Conservation (phyloP, 1,139 yeast genomes). For the Lizanozyma gosingica region DNA sequence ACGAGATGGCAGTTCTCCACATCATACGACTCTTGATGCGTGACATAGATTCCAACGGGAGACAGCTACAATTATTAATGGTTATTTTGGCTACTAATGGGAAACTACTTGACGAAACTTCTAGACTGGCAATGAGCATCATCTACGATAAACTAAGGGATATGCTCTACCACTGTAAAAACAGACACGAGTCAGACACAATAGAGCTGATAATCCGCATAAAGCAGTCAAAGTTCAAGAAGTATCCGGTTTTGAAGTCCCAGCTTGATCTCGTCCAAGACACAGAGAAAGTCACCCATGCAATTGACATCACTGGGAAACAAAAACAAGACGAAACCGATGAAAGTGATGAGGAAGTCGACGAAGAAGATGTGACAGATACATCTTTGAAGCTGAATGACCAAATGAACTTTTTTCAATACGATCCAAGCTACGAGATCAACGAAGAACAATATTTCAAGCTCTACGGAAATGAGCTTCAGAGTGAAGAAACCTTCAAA, state of each 20-base stretch:
- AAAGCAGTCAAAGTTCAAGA: neutral
- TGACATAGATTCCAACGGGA: slow-evolving; percentile 35
- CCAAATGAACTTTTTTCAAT: slow-evolving; percentile 40
- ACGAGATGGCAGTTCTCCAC: slow-evolving; percentile 57
- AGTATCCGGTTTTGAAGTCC: slow-evolving; percentile 26
- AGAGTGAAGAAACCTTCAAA: slow-evolving; percentile 5
- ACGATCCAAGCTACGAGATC: slow-evolving; percentile 44
- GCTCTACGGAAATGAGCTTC: slow-evolving; percentile 14
- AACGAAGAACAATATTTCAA: slow-evolving; percentile 37
- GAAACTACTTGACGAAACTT: slow-evolving; percentile 13
- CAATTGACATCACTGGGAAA: slow-evolving; percentile 45
- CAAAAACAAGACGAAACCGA: slow-evolving; percentile 44
- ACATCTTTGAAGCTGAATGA: slow-evolving; percentile 35
- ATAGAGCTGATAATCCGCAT: neutral
- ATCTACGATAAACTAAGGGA: slow-evolving; percentile 56
- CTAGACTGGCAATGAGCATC: slow-evolving; percentile 27
- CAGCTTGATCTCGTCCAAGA: slow-evolving; percentile 57
- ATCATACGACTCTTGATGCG: slow-evolving; percentile 47
- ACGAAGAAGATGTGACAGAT: slow-evolving; percentile 49
- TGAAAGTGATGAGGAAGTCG: slow-evolving; percentile 54
- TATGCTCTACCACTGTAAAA: slow-evolving; percentile 29
- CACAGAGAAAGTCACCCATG: slow-evolving; percentile 54
- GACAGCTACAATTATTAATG: slow-evolving; percentile 23
- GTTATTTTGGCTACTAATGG: slow-evolving; percentile 20
- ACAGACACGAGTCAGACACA: neutral